A percentile compares a stretch with the other conserved stretches of the same genome.
Conservation (phyloP, 1,284 basidiomycete genomes). For the Marasmius oreades region DNA sequence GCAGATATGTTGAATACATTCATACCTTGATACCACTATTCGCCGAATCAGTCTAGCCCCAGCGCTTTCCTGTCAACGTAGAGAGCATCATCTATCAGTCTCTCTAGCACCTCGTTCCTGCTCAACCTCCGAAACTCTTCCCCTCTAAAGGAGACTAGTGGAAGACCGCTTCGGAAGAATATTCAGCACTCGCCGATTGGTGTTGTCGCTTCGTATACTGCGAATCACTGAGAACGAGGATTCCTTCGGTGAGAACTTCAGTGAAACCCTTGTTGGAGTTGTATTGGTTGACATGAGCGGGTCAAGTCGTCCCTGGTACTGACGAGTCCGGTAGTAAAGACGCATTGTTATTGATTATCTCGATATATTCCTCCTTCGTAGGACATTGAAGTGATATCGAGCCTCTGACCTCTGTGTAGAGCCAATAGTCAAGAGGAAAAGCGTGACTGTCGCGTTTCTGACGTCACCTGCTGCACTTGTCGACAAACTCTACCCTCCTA, state of each 20-base stretch:
- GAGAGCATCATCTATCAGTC: slow-evolving; percentile 41
- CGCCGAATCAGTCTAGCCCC: not conserved
- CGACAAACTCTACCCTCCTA: too few relatives aligned
- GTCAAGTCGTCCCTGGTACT: slow-evolving; percentile 10
- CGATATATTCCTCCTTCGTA: slow-evolving; percentile 91
- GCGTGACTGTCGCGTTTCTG: too few relatives aligned
- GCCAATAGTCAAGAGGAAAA: too few relatives aligned
- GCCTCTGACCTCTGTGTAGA: slow-evolving; percentile 92
- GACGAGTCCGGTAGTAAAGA: slow-evolving; percentile 18
- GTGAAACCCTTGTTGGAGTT: slow-evolving; percentile 89
- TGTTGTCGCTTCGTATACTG: slow-evolving; percentile 70
- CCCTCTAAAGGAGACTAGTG: slow-evolving; percentile 73
- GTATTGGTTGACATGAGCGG: slow-evolving; percentile 51
- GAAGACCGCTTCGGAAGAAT: slow-evolving; percentile 86
- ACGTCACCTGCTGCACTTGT: too few relatives aligned
- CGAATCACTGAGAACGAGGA: slow-evolving; percentile 96
- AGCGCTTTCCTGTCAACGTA: slow-evolving; percentile 22
- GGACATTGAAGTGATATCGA: slow-evolving; percentile 92
- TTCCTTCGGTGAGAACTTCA: slow-evolving; percentile 94
- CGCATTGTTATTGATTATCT: slow-evolving; percentile 96
- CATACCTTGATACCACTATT: not conserved
- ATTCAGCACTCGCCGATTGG: slow-evolving; percentile 73
- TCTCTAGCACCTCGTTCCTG: slow-evolving; percentile 44
- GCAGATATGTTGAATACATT: not conserved
- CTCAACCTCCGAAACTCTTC: slow-evolving; percentile 48